Conservation (phyloP, 2,329 filamentous ascomycete species). For the Phyllosticta citrichinensis region DNA sequence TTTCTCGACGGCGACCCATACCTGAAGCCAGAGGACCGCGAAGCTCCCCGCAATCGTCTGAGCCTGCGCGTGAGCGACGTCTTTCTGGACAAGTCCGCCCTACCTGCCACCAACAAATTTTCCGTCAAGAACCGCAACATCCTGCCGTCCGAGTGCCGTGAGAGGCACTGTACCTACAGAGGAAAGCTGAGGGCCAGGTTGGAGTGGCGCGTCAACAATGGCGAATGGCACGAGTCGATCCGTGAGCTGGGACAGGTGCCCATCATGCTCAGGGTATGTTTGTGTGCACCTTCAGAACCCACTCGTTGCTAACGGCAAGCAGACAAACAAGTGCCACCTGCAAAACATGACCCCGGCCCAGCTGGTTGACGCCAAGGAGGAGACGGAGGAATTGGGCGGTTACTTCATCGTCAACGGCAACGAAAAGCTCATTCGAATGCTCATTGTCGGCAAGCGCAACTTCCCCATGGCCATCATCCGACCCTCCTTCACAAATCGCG, state of each 20-base stretch:
- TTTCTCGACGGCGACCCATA: slow-evolving; percentile 69
- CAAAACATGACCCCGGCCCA: slow-evolving; percentile 73
- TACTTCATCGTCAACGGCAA: slow-evolving; percentile 98
- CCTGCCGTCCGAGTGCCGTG: slow-evolving; percentile 83
- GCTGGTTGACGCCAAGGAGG: slow-evolving; percentile 80
- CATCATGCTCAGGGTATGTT: slow-evolving; percentile 76
- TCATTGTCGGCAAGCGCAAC: slow-evolving; percentile 83
- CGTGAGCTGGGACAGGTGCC: slow-evolving; percentile 83
- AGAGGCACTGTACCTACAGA: slow-evolving; percentile 84
- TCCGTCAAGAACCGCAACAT: slow-evolving; percentile 72
- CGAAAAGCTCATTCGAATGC: slow-evolving; percentile 89
- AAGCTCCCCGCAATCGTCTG: slow-evolving; percentile 59
- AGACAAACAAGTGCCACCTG: slow-evolving; percentile 87
- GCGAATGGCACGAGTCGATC: slow-evolving; percentile 70
- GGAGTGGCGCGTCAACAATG: slow-evolving; percentile 79
- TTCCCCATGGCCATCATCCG: slow-evolving; percentile 92
- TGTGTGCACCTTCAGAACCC: slow-evolving; percentile 10
- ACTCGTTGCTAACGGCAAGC: slow-evolving; percentile 16
- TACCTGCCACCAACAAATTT: slow-evolving; percentile 76
- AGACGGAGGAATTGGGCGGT: slow-evolving; percentile 89
- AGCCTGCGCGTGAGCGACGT: slow-evolving; percentile 71
- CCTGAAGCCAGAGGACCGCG: slow-evolving; percentile 43
- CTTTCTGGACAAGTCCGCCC: slow-evolving; percentile 67
- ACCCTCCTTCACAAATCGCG: slow-evolving; percentile 80
- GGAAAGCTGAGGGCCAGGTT: slow-evolving; percentile 75